A percentile compares a stretch with the other conserved stretches of the same genome.
These are phyloP conservation scores for Scheffersomyces cryptocercus DNA, from an alignment of 1,139 yeast genomes.

Conservation along the genomic window DNA sequence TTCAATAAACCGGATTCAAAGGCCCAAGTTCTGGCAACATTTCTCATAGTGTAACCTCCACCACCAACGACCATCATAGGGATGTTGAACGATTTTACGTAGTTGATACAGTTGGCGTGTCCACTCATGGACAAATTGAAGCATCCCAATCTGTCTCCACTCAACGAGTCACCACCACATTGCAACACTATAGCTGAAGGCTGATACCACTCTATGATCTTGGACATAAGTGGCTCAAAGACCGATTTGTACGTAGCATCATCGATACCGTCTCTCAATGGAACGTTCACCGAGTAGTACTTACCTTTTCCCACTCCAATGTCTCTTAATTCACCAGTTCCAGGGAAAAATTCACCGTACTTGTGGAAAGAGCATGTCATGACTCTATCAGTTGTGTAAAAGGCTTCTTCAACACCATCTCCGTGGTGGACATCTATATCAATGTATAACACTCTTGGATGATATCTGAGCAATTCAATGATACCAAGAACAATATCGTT, in stretches of 20 bases:
- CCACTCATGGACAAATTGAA: slow-evolving; percentile 91
- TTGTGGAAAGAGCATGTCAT: slow-evolving; percentile 98
- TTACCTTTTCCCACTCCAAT: slow-evolving; percentile 90
- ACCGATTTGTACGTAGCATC: slow-evolving; percentile 83
- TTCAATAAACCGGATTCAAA: slow-evolving; percentile 89
- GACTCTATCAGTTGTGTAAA: slow-evolving; percentile 92
- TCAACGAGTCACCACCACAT: slow-evolving; percentile 91
- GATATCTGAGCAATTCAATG: slow-evolving; percentile 83
- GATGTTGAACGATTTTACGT: slow-evolving; percentile 79
- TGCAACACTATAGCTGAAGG: slow-evolving; percentile 91
- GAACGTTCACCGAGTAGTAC: slow-evolving; percentile 83
- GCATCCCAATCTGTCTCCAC: slow-evolving; percentile 90
- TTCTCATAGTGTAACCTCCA: slow-evolving; percentile 97
- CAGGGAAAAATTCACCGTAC: slow-evolving; percentile 95
- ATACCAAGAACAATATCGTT: slow-evolving; percentile 87
- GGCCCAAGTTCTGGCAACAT: slow-evolving; percentile 96
- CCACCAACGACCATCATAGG: slow-evolving; percentile 96
- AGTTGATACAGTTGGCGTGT: slow-evolving; percentile 94
- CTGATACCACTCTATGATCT: slow-evolving; percentile 89
- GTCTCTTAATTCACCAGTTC: slow-evolving; percentile 90
- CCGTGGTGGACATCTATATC: slow-evolving; percentile 98
- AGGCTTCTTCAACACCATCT: slow-evolving; percentile 98
- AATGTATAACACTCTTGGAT: slow-evolving; percentile 91
- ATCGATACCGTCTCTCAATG: slow-evolving; percentile 89
- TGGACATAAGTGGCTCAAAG: slow-evolving; percentile 81